These are phyloP conservation scores for Emericellopsis terricola DNA, from an alignment of 495 filamentous ascomycete genomes.

Conservation along the genomic window DNA sequence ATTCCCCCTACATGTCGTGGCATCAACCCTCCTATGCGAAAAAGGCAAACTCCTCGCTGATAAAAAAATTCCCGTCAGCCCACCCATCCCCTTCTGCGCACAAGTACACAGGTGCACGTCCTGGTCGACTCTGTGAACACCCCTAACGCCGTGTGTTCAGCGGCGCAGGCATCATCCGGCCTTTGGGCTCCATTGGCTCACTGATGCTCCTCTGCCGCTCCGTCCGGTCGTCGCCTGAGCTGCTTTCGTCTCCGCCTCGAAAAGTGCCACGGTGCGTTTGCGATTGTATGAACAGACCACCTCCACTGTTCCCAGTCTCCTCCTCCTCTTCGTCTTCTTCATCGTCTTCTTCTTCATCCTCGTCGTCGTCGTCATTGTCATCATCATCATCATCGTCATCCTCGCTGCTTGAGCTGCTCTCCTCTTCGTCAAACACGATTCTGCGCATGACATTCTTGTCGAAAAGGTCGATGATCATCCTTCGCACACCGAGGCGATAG, in stretches of 20 bases:
- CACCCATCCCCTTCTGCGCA: too few species aligned
- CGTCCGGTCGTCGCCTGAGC: conserved; percentile 24
- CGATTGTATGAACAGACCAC: too few species aligned
- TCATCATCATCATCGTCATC: neutral
- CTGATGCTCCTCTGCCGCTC: conserved; percentile 34
- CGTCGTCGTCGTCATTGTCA: conserved; percentile 20
- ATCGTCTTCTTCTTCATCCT: conserved; percentile 2
- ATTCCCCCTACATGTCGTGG: too few species aligned
- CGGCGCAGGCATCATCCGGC: neutral
- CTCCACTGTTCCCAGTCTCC: conserved; percentile 8
- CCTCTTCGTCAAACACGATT: conserved; percentile 47
- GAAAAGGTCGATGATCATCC: conserved; percentile 84
- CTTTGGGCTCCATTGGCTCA: conserved; percentile 17
- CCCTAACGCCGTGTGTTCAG: neutral
- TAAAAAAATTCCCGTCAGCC: too few species aligned
- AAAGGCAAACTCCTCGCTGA: too few species aligned
- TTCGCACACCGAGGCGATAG: conserved; percentile 66
- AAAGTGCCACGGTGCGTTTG: too few species aligned
- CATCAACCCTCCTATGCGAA: too few species aligned
- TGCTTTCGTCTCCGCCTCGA: conserved; percentile 8
- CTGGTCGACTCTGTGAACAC: too few species aligned
- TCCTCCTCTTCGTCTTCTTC: conserved; percentile 6
- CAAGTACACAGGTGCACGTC: too few species aligned
- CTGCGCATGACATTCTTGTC: conserved; percentile 71
- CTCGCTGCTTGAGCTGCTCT: conserved; percentile 5